Conservation (phyloP, 768 basidiomycete genomes). For the Termitomyces sp. region DNA sequence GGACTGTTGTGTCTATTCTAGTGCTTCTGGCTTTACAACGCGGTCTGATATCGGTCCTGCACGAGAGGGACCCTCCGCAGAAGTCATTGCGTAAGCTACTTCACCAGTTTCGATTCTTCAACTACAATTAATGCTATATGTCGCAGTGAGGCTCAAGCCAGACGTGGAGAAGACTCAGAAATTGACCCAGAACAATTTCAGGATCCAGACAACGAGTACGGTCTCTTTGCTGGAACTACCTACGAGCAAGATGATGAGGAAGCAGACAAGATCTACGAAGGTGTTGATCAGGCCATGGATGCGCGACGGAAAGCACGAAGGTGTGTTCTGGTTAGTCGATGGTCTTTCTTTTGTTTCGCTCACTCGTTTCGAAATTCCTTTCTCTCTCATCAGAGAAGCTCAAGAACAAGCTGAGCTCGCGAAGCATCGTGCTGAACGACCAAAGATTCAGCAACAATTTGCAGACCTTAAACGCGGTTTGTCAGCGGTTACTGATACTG, state of each 20-base stretch:
- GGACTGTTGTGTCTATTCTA: conserved; percentile 21
- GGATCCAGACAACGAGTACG: conserved; percentile 97
- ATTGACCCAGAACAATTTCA: conserved; percentile 89
- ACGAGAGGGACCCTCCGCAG: conserved; percentile 89
- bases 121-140: neutral
- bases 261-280: conserved; percentile 91
- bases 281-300: conserved; percentile 91
- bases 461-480: conserved; percentile 92
- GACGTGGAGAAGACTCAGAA: conserved; percentile 83
- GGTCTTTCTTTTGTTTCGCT: conserved; percentile 20
- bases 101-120: neutral
- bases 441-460: conserved; percentile 95
- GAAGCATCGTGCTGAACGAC: conserved; percentile 79
- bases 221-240: conserved; percentile 90
- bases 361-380: conserved; percentile 11
- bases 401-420: conserved; percentile 29
- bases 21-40: conserved; percentile 96
- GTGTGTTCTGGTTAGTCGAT: conserved; percentile 52
- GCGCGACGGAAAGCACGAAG: conserved; percentile 71
- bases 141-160: conserved; percentile 78
- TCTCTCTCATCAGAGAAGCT: conserved; percentile 22
- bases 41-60: conserved; percentile 99
- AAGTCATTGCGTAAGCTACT: conserved; percentile 72
- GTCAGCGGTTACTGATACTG: conserved; percentile 77
- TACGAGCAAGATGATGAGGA: conserved; percentile 98